Percentiles rank a stretch among this genome's conserved stretches.
phyloP scores from a whole-genome alignment of 768 basidiomycete genomes.

The Chalciporus piperatus region DNA sequence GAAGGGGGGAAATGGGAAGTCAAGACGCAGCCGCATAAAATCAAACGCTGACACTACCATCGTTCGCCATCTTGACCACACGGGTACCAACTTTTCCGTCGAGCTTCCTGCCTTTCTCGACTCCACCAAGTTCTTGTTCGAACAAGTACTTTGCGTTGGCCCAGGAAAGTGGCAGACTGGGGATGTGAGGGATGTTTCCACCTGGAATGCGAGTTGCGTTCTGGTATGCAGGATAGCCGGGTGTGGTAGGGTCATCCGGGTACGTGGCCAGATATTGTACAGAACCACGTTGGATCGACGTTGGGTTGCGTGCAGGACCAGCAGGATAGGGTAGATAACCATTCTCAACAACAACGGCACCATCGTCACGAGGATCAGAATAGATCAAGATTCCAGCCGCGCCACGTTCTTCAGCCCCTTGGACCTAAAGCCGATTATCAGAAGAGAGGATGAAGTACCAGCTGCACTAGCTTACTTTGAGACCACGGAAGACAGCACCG shows the following conservation, averaged over 20 bases:
- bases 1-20: not conserved
- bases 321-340: slow-evolving; percentile 71
- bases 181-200: slow-evolving; percentile 67
- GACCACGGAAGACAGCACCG: slow-evolving; percentile 73
- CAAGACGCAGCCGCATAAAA: not conserved
- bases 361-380: slow-evolving; percentile 84
- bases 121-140: slow-evolving; percentile 46
- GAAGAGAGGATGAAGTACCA: not conserved
- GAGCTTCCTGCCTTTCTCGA: slow-evolving; percentile 39
- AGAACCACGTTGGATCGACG: slow-evolving; percentile 81
- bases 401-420: slow-evolving; percentile 81
- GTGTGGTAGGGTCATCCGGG: slow-evolving; percentile 82
- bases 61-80: slow-evolving; percentile 52
- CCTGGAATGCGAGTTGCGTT: slow-evolving; percentile 65
- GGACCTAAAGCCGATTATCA: slow-evolving; percentile 45
- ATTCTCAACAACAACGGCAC: slow-evolving; percentile 69
- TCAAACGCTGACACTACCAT: slow-evolving; percentile 36
- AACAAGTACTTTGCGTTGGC: slow-evolving; percentile 72
- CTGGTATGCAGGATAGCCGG: slow-evolving; percentile 83
- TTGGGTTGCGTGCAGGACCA: slow-evolving; percentile 86
- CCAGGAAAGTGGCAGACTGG: slow-evolving; percentile 91
- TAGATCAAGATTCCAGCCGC: slow-evolving; percentile 79
- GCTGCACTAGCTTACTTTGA: slow-evolving; percentile 54
- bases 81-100: slow-evolving; percentile 49
- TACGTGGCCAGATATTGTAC: slow-evolving; percentile 69